Evolutionary conservation across 768 basidiomycete species (phyloP), one percentile per base, ranked within the genome.

Genomic region (Panus rudis): DNA sequence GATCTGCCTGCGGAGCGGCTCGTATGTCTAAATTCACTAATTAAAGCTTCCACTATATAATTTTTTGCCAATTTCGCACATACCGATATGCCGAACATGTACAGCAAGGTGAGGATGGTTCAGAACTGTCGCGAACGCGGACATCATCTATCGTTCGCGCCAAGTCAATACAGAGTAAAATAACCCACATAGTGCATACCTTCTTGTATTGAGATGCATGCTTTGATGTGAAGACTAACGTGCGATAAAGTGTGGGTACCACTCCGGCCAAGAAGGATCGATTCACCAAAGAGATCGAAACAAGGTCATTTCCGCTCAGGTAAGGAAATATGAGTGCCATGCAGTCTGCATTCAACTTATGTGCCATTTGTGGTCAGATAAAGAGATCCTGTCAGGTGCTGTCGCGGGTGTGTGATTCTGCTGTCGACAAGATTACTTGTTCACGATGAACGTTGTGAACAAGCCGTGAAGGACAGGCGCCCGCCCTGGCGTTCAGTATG

Each of bases 291-390:
- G 80, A 73, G 17, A 78, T 67, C 3, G 76, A 71, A 12, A 76
- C 69, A 24, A 88, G 70, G 51, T 84, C 81, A 1, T 61, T 45
- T 14, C 70, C 67, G 31, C 67, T 56, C 4, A 88, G 63, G 50
- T 71, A 64, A 0, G 64, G 59, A 49, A 82, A 81, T 13, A 88
- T 75, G n/a, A 78, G 65, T 54, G 81, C 79, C 31, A 86, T 70
- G 26, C 87, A 80, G 61, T 89, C 85, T 16, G 78, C 69, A 48
- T 86, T 79, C 37, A 85, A 66, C 52, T 75, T 83, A 50, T 83
- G 76, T 11, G 77, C 78, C n/a, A n/a, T n/a, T n/a, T n/a, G n/a
- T n/a, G n/a, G n/a, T n/a, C n/a, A n/a, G n/a, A n/a, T n/a, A n/a
- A n/a, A n/a, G n/a, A n/a, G n/a, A n/a, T n/a, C n/a, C n/a, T n/a